These are phyloP conservation scores for Lepidium africanum DNA, from an alignment of 345 rosid species.

Conservation along the genomic window DNA sequence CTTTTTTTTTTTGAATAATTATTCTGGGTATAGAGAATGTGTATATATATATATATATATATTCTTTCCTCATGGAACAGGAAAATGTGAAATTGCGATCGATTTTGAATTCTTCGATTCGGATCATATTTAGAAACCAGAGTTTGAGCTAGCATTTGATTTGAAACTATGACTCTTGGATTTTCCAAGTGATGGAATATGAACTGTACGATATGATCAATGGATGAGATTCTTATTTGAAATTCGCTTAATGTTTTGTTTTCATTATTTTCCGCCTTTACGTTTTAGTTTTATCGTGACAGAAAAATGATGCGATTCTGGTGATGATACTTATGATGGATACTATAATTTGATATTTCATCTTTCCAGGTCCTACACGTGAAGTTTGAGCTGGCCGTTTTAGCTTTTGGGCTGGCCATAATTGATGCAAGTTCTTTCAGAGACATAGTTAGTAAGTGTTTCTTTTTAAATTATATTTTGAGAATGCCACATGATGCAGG, in stretches of 20 bases:
- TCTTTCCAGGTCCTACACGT: conserved; percentile 8
- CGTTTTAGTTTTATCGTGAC: neutral
- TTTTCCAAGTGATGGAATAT: neutral
- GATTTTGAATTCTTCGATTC: neutral
- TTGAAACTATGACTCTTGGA: neutral
- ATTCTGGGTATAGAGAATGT: neutral
- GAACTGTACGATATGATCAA: neutral
- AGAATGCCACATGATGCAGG: neutral
- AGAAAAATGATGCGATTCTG: neutral
- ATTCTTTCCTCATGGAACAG: neutral
- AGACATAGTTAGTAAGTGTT: neutral
- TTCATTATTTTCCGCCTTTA: neutral
- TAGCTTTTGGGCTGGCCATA: conserved; percentile 10
- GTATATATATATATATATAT: neutral
- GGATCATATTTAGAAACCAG: neutral
- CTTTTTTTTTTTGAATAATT: neutral
- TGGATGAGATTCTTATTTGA: neutral
- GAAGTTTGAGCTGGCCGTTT: conserved; percentile 15
- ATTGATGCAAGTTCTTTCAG: neutral
- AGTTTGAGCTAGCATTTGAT: neutral
- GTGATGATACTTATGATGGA: neutral
- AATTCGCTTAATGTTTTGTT: neutral
- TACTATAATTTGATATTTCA: neutral
- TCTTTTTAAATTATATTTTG: neutral
- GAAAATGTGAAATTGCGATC: neutral